Evolutionary conservation across 805 yeast species (phyloP), one percentile per base, ranked within the genome.

Genomic region (Cyberlindnera misumaiensis): DNA sequence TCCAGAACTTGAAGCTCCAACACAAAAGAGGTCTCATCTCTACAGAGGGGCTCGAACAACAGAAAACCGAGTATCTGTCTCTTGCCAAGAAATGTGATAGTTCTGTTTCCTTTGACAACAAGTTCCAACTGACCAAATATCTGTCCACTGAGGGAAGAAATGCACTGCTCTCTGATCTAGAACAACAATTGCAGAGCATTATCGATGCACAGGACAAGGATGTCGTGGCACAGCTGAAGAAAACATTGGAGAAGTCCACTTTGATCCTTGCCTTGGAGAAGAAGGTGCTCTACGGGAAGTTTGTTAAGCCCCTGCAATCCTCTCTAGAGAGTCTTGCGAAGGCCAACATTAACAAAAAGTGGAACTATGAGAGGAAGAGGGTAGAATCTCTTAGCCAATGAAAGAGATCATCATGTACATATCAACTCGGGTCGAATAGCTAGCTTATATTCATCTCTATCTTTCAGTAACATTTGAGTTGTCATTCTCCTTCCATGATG

Each of bases 301-400:
- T 58, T 62, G 60, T 80, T 49, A 80, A 81, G 41, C 67, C 73
- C 8, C 73, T 77, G 4, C 53, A 69, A 42, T 81, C 88, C 3
- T 75, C 72, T 49, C 51, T 65, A 10, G 66, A 65, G 13, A 71
- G 70, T 15, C 48, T 68, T 11, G 42, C 66, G 52, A 68, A 70
- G 17, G 68, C 74, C 14, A 59, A 67, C 29, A 65, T 72, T 11
- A 65, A 73, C 39, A 72, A 73, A 48, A 71, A 79, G 41, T 85
- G 80, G 72, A 79, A 85, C 56, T 73, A 77, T 39, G 68, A 62
- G 16, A 67, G 67, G 33, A 66, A 75, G 46, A 65, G 59, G 42
- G 65, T 80, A 28, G 78, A 75, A 43, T 62, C 68, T 6, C 63
- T 28, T 14, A 17, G 26, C 25, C 12, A 9, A 12, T 34, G 11